Conservation (phyloP, 1,284 basidiomycete genomes). For the Thelephora terrestris region DNA sequence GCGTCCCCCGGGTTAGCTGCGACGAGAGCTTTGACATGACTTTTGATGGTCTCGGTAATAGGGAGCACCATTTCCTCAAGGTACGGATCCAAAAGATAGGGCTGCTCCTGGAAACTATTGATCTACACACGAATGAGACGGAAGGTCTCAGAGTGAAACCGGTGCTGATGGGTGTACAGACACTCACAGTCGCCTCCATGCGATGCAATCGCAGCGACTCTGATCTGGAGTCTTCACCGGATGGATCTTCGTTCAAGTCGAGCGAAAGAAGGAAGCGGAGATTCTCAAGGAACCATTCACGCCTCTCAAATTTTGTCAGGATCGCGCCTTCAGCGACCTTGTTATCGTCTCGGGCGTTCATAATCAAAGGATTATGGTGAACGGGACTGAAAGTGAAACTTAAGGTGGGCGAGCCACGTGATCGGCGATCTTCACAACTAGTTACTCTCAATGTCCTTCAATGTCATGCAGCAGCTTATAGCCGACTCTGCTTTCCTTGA, state of each 20-base stretch:
- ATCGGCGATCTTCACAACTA: too few relatives aligned
- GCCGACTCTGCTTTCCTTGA: too few relatives aligned
- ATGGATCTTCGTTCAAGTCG: conserved; percentile 37
- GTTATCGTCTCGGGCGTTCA: conserved; percentile 23
- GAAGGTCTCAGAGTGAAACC: not conserved
- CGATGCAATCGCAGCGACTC: conserved; percentile 23
- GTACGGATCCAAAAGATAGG: conserved; percentile 92
- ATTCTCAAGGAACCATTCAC: conserved; percentile 44
- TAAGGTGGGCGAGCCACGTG: not conserved
- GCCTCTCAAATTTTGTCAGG: conserved; percentile 50
- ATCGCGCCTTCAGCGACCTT: conserved; percentile 28
- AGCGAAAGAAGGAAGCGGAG: conserved; percentile 44
- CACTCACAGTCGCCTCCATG: conserved; percentile 1
- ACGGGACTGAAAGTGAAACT: not conserved
- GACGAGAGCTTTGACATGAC: conserved; percentile 40
- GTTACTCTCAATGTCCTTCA: too few relatives aligned
- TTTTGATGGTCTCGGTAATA: conserved; percentile 58
- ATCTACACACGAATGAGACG: conserved; percentile 40
- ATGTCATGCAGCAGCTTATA: too few relatives aligned
- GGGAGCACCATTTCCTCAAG: conserved; percentile 80
- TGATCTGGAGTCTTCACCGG: conserved; percentile 35
- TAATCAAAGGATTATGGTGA: conserved; percentile 2
- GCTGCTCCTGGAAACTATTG: conserved; percentile 86
- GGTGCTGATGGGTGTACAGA: not conserved
- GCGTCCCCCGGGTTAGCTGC: conserved; percentile 17